A percentile compares a stretch with the other conserved stretches of the same genome.
Evolutionary conservation across 2,329 filamentous ascomycete genomes (phyloP).

Genomic region (Aspergillus thermomutatus): DNA sequence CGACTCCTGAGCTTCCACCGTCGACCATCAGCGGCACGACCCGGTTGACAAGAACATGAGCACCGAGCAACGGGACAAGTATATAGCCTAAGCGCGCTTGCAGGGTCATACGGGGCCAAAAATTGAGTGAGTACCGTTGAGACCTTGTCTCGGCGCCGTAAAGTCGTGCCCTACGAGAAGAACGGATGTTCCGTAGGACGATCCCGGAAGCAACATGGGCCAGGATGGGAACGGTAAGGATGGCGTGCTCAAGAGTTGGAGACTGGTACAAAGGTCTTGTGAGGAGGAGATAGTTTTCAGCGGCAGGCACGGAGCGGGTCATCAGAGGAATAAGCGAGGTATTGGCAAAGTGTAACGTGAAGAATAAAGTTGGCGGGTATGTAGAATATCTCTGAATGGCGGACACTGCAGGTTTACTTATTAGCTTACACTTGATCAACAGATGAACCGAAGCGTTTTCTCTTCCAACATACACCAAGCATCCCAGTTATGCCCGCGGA

Average conservation of each 20-base stretch:
- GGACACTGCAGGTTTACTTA: slow-evolving; percentile 50
- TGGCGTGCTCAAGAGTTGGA: slow-evolving; percentile 70
- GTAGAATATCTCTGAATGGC: slow-evolving; percentile 85
- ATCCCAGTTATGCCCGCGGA: slow-evolving; percentile 68
- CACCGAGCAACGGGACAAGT: slow-evolving; percentile 61
- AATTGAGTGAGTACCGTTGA: slow-evolving; percentile 42
- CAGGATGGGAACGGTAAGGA: slow-evolving; percentile 71
- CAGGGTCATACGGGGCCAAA: slow-evolving; percentile 70
- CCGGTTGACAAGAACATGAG: slow-evolving; percentile 74
- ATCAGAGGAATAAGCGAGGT: slow-evolving; percentile 76
- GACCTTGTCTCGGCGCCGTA: slow-evolving; percentile 68
- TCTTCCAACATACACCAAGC: slow-evolving; percentile 64
- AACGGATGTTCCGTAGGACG: slow-evolving; percentile 70
- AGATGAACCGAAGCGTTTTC: not conserved
- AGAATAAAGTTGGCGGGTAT: slow-evolving; percentile 76
- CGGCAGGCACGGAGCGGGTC: slow-evolving; percentile 67
- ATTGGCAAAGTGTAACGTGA: slow-evolving; percentile 73
- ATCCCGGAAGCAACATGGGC: slow-evolving; percentile 76
- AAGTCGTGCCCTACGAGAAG: slow-evolving; percentile 65
- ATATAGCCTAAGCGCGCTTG: slow-evolving; percentile 71
- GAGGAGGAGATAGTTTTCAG: slow-evolving; percentile 84
- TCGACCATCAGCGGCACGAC: slow-evolving; percentile 71
- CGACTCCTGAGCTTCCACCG: slow-evolving; percentile 82
- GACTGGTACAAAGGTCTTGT: slow-evolving; percentile 92
- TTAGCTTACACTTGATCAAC: not conserved